Evolutionary conservation across 2,329 filamentous ascomycete genomes (phyloP).

Genomic region (Fusarium guadeloupense): DNA sequence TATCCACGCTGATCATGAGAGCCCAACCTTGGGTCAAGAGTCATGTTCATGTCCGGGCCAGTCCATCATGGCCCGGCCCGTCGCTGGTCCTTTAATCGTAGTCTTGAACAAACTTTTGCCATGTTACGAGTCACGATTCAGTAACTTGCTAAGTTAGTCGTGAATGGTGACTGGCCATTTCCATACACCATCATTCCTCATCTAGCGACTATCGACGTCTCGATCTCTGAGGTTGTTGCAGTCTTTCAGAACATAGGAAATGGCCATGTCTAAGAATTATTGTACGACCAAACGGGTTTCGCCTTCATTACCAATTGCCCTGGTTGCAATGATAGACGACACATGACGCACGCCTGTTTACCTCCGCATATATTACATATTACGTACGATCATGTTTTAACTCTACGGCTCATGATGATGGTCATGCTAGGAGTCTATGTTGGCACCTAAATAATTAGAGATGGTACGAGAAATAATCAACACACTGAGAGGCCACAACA

Average conservation of each 20-base stretch:
- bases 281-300: neutral
- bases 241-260: neutral
- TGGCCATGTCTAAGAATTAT: neutral
- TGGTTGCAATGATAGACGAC: neutral
- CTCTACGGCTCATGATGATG: constrained; percentile 4
- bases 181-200: constrained; percentile 33
- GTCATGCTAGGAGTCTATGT: constrained; percentile 2
- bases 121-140: constrained; percentile 19
- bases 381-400: neutral
- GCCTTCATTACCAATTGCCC: neutral
- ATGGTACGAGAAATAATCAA: too few species aligned
- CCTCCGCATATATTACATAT: neutral
- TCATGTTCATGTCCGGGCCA: neutral
- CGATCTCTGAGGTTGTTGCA: constrained; percentile 10
- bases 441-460: neutral
- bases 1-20: constrained; percentile 14
- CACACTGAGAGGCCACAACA: too few species aligned
- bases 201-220: constrained; percentile 12
- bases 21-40: constrained; percentile 4
- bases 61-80: constrained; percentile 23
- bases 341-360: neutral
- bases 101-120: neutral
- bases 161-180: constrained; percentile 11
- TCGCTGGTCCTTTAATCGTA: constrained; percentile 1
- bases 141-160: constrained; percentile 10